Percentiles rank a stretch among this genome's conserved stretches.
These are phyloP conservation scores for Cyclotella atomus DNA, from an alignment of 108 stramenopile genomes.

Conservation along the genomic window DNA sequence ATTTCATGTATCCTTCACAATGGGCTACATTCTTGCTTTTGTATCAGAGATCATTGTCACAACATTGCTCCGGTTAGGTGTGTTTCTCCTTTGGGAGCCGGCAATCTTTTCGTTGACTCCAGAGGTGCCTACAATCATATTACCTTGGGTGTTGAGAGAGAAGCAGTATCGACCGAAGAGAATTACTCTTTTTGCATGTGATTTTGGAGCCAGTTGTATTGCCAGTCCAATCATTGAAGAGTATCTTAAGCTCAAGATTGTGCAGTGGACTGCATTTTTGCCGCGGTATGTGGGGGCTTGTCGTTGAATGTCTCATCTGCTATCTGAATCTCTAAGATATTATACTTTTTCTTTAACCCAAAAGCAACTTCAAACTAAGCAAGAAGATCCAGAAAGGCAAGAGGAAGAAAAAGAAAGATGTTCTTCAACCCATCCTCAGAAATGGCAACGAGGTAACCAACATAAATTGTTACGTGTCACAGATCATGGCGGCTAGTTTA, in stretches of 20 bases:
- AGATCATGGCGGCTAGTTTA: slow-evolving; percentile 82
- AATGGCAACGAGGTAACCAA: slow-evolving; percentile 61
- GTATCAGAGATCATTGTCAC: slow-evolving; percentile 69
- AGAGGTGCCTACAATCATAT: slow-evolving; percentile 59
- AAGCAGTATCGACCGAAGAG: slow-evolving; percentile 76
- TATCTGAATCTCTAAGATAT: too few species aligned
- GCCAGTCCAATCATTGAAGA: slow-evolving; percentile 89
- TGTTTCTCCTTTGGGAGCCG: slow-evolving; percentile 78
- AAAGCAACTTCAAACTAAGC: slow-evolving; percentile 66
- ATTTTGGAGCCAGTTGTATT: slow-evolving; percentile 80
- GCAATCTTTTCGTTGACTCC: slow-evolving; percentile 71
- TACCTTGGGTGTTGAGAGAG: slow-evolving; percentile 90
- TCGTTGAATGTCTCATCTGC: not conserved
- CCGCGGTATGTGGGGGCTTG: slow-evolving; percentile 31
- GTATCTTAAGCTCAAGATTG: slow-evolving; percentile 73
- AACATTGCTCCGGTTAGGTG: slow-evolving; percentile 71
- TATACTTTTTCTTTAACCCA: too few species aligned
- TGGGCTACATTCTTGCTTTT: slow-evolving; percentile 75
- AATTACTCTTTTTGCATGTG: slow-evolving; percentile 86
- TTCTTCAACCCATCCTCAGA: slow-evolving; percentile 34
- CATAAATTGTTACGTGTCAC: slow-evolving; percentile 79
- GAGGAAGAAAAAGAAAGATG: slow-evolving; percentile 43
- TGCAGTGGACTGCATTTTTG: slow-evolving; percentile 67
- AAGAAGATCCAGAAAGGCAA: slow-evolving; percentile 51
- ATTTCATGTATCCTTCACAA: slow-evolving; percentile 73